Evolutionary conservation across 768 basidiomycete species (phyloP).

Genomic region (Termitomyces sp.): DNA sequence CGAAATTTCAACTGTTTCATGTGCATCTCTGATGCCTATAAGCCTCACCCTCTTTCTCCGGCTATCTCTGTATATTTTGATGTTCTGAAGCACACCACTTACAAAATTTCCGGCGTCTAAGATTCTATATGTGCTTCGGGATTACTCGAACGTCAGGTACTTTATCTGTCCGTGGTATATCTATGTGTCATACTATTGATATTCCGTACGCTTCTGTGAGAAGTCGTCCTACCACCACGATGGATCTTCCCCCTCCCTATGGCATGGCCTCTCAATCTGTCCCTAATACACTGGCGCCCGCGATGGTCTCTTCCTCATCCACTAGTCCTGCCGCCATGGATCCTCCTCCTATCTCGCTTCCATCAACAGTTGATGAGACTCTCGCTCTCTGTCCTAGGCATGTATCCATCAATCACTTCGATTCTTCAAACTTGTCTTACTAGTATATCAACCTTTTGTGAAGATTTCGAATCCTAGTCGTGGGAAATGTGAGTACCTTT

Average conservation of each 20-base stretch:
- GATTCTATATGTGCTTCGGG: background rate
- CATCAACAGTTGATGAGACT: background rate
- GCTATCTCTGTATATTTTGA: too few species aligned
- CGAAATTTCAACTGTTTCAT: too few species aligned
- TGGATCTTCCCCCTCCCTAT: background rate
- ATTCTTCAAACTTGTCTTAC: background rate
- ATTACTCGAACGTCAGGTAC: background rate
- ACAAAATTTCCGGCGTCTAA: background rate
- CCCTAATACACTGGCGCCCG: background rate
- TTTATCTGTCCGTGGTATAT: background rate
- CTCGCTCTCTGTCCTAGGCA: background rate
- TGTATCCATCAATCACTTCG: background rate
- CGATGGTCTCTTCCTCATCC: background rate
- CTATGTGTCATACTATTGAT: background rate
- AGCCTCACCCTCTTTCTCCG: too few species aligned
- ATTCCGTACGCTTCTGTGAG: background rate
- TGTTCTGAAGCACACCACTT: background rate
- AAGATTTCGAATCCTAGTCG: constrained; percentile 2
- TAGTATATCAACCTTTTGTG: background rate
- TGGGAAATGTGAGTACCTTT: background rate
- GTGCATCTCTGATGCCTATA: too few species aligned
- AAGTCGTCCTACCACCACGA: background rate
- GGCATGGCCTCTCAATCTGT: background rate
- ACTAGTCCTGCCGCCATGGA: background rate
- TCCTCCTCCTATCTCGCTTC: background rate